Conservation (phyloP, 1,284 basidiomycete genomes). For the Uromyces viciae-fabae region DNA sequence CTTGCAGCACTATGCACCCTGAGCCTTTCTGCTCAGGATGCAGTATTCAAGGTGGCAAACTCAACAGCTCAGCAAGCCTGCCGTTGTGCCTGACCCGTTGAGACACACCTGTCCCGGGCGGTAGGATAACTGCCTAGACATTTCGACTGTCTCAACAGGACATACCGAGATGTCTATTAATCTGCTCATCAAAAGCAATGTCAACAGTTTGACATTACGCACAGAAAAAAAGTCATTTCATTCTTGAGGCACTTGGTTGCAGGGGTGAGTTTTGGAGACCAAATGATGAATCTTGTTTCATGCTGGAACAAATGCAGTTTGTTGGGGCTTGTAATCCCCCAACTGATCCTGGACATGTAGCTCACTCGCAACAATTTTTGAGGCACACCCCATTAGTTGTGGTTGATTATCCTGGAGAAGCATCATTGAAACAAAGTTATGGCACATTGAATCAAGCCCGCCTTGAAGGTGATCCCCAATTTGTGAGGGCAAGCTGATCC, state of each 20-base stretch:
- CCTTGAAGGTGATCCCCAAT: conserved; percentile 91
- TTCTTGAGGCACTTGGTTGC: conserved; percentile 97
- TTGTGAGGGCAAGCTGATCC: conserved; percentile 88
- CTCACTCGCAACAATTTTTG: conserved; percentile 91
- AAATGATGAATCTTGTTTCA: conserved; percentile 93
- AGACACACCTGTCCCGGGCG: too few species aligned
- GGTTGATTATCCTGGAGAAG: conserved; percentile 98
- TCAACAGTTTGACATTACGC: too few species aligned
- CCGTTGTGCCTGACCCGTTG: too few species aligned
- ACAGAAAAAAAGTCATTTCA: conserved; percentile 94
- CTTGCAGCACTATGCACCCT: too few species aligned
- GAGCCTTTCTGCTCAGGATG: too few species aligned
- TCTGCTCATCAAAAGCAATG: too few species aligned
- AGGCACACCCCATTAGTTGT: conserved; percentile 96
- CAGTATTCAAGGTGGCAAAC: too few species aligned
- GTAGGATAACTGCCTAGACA: too few species aligned
- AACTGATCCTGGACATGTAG: conserved; percentile 98
- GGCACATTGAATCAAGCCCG: conserved; percentile 93
- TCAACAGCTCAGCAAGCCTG: too few species aligned
- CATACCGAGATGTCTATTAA: too few species aligned
- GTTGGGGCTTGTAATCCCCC: conserved; percentile 99
- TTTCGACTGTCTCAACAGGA: too few species aligned
- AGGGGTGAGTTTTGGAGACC: conserved; percentile 87
- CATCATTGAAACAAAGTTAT: conserved; percentile 97
- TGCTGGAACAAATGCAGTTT: conserved; percentile 95